phyloP scores from a whole-genome alignment of 163 green algal species.

The Dunaliella salina region DNA sequence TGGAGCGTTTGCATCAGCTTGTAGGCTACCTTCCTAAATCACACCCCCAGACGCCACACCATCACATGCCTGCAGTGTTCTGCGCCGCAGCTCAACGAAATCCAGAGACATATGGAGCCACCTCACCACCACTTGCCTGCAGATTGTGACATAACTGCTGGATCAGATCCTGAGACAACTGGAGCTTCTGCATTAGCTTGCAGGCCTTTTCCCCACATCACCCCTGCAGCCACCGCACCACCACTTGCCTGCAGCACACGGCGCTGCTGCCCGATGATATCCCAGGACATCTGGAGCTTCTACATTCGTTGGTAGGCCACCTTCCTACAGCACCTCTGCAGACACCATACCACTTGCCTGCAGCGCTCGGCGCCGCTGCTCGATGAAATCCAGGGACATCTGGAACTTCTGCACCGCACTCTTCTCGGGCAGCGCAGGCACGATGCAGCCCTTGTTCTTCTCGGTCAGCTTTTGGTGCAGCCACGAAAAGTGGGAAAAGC shows the following conservation, averaged over 20 bases:
- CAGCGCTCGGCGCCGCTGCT: slow-evolving; percentile 70
- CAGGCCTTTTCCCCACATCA: slow-evolving; percentile 57
- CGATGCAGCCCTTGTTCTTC: slow-evolving; percentile 75
- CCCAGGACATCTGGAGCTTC: slow-evolving; percentile 83
- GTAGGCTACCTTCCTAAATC: slow-evolving; percentile 65
- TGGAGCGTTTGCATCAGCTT: slow-evolving; percentile 91
- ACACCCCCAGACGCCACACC: not conserved
- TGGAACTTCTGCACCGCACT: slow-evolving; percentile 89
- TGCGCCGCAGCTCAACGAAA: slow-evolving; percentile 82
- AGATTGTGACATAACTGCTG: too few relatives aligned
- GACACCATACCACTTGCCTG: slow-evolving; percentile 30
- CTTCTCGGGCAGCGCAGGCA: slow-evolving; percentile 89
- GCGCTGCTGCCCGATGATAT: slow-evolving; percentile 85
- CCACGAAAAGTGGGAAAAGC: slow-evolving; percentile 89
- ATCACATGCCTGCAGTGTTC: slow-evolving; percentile 60
- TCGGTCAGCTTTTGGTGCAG: slow-evolving; percentile 67
- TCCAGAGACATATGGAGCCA: too few relatives aligned
- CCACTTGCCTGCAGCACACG: slow-evolving; percentile 59
- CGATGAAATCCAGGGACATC: slow-evolving; percentile 86
- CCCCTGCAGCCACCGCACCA: not conserved
- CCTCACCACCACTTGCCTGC: too few relatives aligned
- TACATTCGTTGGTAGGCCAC: slow-evolving; percentile 89
- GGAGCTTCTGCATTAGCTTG: slow-evolving; percentile 92
- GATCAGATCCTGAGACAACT: too few relatives aligned
- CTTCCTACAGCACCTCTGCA: slow-evolving; percentile 15